A percentile compares a stretch with the other conserved stretches of the same genome.
Evolutionary conservation across 495 filamentous ascomycete species (phyloP).

Genomic region (Alectoria sarmentosa): DNA sequence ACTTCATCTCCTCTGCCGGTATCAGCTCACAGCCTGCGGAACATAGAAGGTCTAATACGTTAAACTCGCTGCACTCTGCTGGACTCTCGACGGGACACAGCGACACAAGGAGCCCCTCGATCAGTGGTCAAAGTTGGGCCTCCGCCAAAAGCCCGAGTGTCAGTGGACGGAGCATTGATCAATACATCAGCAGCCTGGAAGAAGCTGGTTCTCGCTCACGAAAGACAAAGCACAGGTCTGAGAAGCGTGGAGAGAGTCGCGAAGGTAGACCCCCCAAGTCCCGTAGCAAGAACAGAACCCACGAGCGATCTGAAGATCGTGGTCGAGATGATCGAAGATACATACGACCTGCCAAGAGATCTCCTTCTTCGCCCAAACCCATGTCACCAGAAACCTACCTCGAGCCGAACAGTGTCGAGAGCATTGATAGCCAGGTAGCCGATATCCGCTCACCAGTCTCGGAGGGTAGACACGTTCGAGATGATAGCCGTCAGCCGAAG

Average conservation of each 20-base stretch:
- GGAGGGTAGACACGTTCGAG: conserved; percentile 20
- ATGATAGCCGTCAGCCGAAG: conserved; percentile 12
- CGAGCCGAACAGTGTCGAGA: conserved; percentile 40
- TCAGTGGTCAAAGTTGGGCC: conserved; percentile 40
- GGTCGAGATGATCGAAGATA: conserved; percentile 58
- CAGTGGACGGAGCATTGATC: conserved; percentile 63
- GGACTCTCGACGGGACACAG: conserved; percentile 23
- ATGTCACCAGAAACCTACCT: conserved; percentile 85
- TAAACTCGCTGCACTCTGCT: conserved; percentile 20
- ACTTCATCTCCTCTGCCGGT: conserved; percentile 18
- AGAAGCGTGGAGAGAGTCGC: conserved; percentile 50
- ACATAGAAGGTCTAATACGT: conserved; percentile 22
- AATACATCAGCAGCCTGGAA: conserved; percentile 83
- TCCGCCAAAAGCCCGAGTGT: conserved; percentile 47
- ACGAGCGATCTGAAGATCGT: conserved; percentile 61
- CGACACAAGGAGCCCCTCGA: conserved; percentile 32
- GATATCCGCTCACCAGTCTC: conserved; percentile 13
- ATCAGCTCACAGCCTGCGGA: conserved; percentile 17
- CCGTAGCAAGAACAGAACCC: conserved; percentile 39
- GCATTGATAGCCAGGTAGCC: conserved; percentile 28
- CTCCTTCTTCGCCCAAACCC: conserved; percentile 81
- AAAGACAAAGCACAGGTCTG: conserved; percentile 39
- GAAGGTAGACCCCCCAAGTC: conserved; percentile 47
- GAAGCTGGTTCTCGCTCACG: conserved; percentile 59
- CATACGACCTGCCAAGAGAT: conserved; percentile 76